Base-by-base conservation (phyloP, 169 alveolate genomes). In the Eimeria maxima region DNA sequence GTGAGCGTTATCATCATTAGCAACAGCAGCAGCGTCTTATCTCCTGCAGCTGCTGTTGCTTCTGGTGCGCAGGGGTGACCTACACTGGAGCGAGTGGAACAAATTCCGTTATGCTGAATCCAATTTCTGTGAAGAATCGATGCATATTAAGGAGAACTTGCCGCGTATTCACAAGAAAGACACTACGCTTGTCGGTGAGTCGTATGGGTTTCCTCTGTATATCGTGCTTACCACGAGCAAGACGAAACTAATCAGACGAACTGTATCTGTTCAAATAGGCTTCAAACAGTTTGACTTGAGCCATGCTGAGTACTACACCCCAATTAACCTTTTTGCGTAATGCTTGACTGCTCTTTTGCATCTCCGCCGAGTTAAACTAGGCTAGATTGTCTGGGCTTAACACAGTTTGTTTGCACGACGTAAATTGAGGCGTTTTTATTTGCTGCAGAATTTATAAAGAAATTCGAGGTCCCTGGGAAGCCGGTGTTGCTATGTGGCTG, bases 401-500 rank as follows among this genome's bases (percentile, higher is more conserved):
- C 38, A 33, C 38, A 33, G 38, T 33, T 33, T 33, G 38, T 33
- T 33, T 33, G 38, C 38, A 33, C 38, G 1, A 33, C 38, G 38
- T 33, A 33, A 33, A 33, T 33, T 1, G 38, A 33, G 38, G 1
- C 38, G 38, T 53, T 29, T 73, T 50, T 13, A 55, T 60, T 67
- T 13, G 13, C 60, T 7, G 65, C 11, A 65, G 94, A 81, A 29
- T 88, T 95, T 24, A 71, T 84, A 10, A 50, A 44, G 33, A 53
- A 65, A 8, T 95, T 33, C 45, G 92, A 86, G 87, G 67, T 90
- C 0, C 91, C 97, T 3, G 90, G 95, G 24, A 20, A 13, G 42
- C 97, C 97, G 8, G 97, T 95, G 67, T 78, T 95, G 20, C 89
- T 95, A 33, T 38, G 87, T 57, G 97, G 97, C 1, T 90, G 95